A percentile compares a stretch with the other conserved stretches of the same genome.
Evolutionary conservation across 208 protist genomes (phyloP).

Genomic region (Trypanosomatidae sp.): DNA sequence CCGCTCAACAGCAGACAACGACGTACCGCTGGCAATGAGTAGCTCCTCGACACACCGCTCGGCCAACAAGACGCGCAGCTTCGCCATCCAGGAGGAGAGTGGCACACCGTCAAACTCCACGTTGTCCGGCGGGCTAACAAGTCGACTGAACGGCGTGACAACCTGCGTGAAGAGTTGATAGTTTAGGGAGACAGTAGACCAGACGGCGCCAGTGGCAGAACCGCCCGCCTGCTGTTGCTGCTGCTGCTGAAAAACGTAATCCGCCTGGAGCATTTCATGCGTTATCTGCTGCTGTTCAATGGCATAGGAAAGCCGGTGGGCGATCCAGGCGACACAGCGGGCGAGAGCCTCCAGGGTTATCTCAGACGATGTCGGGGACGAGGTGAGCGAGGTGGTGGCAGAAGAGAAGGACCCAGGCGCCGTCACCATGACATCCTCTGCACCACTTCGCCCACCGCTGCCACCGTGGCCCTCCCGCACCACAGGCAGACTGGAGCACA

Average conservation of each 20-base stretch:
- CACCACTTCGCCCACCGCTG: neutral
- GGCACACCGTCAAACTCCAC: slow-evolving; percentile 47
- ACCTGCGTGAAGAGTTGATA: slow-evolving; percentile 66
- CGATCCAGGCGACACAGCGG: slow-evolving; percentile 59
- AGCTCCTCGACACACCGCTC: slow-evolving; percentile 30
- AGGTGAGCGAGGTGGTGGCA: neutral
- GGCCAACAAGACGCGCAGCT: slow-evolving; percentile 30
- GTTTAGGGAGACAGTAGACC: slow-evolving; percentile 27
- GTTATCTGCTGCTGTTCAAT: slow-evolving; percentile 50
- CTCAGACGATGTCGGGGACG: slow-evolving; percentile 2
- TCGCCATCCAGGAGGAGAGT: slow-evolving; percentile 36
- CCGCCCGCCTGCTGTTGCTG: slow-evolving; percentile 4
- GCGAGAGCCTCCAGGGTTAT: slow-evolving; percentile 73
- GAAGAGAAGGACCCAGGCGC: neutral
- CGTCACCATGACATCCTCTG: neutral
- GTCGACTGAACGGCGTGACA: slow-evolving; percentile 62
- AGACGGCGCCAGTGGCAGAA: neutral
- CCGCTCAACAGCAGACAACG: neutral
- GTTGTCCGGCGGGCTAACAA: slow-evolving; percentile 58
- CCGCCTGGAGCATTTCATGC: slow-evolving; percentile 38
- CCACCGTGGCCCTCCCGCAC: slow-evolving; percentile 24
- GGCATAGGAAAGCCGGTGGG: slow-evolving; percentile 40
- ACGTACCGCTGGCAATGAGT: slow-evolving; percentile 14
- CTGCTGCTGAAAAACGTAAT: slow-evolving; percentile 23
- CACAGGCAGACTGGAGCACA: slow-evolving; percentile 41